These are phyloP conservation scores for Thelonectria discophora DNA, from an alignment of 2,329 filamentous ascomycete genomes.

Conservation along the genomic window DNA sequence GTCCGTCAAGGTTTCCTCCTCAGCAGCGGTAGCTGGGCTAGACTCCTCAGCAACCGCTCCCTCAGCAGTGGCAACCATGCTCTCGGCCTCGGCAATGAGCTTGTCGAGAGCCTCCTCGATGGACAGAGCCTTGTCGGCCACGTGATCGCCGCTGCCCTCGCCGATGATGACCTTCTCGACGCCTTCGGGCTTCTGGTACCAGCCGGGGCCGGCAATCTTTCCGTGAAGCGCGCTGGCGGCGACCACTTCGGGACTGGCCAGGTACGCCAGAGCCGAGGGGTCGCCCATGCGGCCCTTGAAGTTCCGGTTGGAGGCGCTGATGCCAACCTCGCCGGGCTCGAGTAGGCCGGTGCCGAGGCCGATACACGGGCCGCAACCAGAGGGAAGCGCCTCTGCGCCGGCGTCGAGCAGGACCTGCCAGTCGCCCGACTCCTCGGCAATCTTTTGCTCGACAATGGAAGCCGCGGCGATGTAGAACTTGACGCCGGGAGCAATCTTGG, in stretches of 20 bases:
- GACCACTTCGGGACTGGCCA: slow-evolving; percentile 89
- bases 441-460: slow-evolving; percentile 77
- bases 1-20: slow-evolving; percentile 65
- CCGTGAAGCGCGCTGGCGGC: slow-evolving; percentile 85
- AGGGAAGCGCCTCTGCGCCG: slow-evolving; percentile 75
- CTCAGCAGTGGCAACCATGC: slow-evolving; percentile 64
- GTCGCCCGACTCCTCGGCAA: slow-evolving; percentile 81
- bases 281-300: slow-evolving; percentile 92
- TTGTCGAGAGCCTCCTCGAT: slow-evolving; percentile 77
- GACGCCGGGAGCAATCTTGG: slow-evolving; percentile 79
- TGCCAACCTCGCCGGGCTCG: slow-evolving; percentile 77
- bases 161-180: slow-evolving; percentile 74
- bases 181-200: slow-evolving; percentile 77
- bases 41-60: not conserved
- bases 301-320: slow-evolving; percentile 85
- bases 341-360: slow-evolving; percentile 78
- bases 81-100: slow-evolving; percentile 74
- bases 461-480: slow-evolving; percentile 92
- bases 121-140: slow-evolving; percentile 71
- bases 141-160: slow-evolving; percentile 73
- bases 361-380: slow-evolving; percentile 87
- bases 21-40: slow-evolving; percentile 30
- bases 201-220: slow-evolving; percentile 78
- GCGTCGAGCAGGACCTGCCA: slow-evolving; percentile 86
- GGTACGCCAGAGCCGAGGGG: slow-evolving; percentile 75